Percentiles rank a stretch among this genome's conserved stretches.
Conservation (phyloP, 2,329 filamentous ascomycete species). For the Pseudomassariella vexata region DNA sequence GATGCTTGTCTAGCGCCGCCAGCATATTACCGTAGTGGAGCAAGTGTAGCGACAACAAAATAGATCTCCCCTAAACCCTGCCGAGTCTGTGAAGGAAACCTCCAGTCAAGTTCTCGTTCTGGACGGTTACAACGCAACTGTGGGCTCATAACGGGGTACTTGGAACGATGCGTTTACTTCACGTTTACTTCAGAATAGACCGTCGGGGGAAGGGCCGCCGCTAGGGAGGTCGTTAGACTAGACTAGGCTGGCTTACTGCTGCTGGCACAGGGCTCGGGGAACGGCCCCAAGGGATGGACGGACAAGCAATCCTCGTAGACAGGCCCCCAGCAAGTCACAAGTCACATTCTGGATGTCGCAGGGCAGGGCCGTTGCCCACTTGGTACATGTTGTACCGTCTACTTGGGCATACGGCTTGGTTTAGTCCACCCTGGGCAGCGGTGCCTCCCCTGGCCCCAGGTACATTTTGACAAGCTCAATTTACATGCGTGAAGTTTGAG, state of each 20-base stretch:
- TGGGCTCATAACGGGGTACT: background rate
- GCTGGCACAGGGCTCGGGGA: too few relatives aligned
- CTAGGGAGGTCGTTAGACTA: slow-evolving; percentile 2
- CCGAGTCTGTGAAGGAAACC: too few relatives aligned
- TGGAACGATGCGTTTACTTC: background rate
- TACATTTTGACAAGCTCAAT: slow-evolving; percentile 4
- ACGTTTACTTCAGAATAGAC: background rate
- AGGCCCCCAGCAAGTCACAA: too few relatives aligned
- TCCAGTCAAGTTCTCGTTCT: too few relatives aligned
- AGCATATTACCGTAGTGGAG: slow-evolving; percentile 23
- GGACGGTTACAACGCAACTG: too few relatives aligned
- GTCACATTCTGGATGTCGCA: too few relatives aligned
- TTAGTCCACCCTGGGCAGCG: too few relatives aligned
- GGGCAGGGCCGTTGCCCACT: too few relatives aligned
- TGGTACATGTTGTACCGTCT: slow-evolving; percentile 1
- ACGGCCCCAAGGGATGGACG: background rate
- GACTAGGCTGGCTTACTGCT: too few relatives aligned
- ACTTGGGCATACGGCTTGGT: background rate
- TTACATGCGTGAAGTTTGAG: slow-evolving; percentile 9
- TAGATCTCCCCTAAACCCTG: slow-evolving; percentile 21
- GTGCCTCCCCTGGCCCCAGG: too few relatives aligned
- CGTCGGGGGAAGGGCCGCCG: background rate
- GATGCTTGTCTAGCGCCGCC: slow-evolving; percentile 21
- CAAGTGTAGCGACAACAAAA: slow-evolving; percentile 13
- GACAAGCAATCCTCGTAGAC: slow-evolving; percentile 2